A percentile compares a stretch with the other conserved stretches of the same genome.
Conservation (phyloP, 768 basidiomycete genomes). For the Leccinum arenicola region DNA sequence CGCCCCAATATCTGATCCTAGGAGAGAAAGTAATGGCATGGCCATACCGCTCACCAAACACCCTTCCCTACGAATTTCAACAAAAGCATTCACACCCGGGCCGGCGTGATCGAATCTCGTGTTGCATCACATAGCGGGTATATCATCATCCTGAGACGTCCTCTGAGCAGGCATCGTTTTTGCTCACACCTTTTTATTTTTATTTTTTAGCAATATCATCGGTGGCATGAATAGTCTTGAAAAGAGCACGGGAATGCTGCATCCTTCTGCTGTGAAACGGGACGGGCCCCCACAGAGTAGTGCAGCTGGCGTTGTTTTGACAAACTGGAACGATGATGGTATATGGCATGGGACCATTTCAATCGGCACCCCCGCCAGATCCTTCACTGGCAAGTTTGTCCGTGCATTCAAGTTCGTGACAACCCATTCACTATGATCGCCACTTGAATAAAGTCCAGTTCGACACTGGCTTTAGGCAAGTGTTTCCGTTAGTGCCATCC, state of each 20-base stretch:
- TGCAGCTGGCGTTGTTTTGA: neutral
- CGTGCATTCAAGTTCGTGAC: neutral
- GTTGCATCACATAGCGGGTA: too few relatives aligned
- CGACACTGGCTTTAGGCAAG: constrained; percentile 27
- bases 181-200: neutral
- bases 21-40: too few relatives aligned
- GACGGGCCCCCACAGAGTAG: neutral
- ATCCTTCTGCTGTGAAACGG: neutral
- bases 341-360: constrained; percentile 13
- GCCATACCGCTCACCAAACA: too few relatives aligned
- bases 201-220: neutral
- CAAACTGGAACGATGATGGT: neutral
- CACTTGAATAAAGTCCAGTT: constrained; percentile 18
- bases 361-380: neutral
- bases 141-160: too few relatives aligned
- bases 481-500: neutral
- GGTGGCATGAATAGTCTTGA: neutral
- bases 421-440: neutral
- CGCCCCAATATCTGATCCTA: too few relatives aligned
- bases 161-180: too few relatives aligned
- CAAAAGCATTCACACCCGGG: too few relatives aligned
- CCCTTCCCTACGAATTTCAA: too few relatives aligned
- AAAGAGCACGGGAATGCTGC: neutral
- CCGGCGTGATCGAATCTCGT: too few relatives aligned
- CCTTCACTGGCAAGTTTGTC: neutral